Percentiles rank a stretch among this genome's conserved stretches.
Evolutionary conservation across 495 filamentous ascomycete species (phyloP).

Genomic region (Penicillium canescens): DNA sequence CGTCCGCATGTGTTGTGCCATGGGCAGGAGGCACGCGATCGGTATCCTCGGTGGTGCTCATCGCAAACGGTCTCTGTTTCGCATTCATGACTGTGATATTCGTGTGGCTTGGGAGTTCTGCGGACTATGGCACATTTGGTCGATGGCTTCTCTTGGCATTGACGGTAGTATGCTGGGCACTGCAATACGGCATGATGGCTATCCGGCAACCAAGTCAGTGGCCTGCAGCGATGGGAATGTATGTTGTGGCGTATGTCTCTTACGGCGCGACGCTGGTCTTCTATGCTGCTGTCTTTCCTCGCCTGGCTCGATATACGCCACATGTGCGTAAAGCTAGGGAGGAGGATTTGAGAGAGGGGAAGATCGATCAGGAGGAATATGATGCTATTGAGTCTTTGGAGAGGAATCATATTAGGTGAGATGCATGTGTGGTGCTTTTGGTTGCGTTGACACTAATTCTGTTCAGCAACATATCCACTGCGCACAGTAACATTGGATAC

Average conservation of each 20-base stretch:
- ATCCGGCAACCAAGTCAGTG: slow-evolving; percentile 46
- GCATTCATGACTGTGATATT: slow-evolving; percentile 52
- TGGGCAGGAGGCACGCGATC: slow-evolving; percentile 47
- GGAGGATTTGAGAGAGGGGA: slow-evolving; percentile 44
- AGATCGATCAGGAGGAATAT: slow-evolving; percentile 42
- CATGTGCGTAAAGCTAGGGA: slow-evolving; percentile 48
- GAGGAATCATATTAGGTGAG: slow-evolving; percentile 47
- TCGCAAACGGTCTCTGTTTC: slow-evolving; percentile 53
- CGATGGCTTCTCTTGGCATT: slow-evolving; percentile 47
- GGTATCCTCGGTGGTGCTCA: slow-evolving; percentile 46
- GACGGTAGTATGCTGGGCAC: slow-evolving; percentile 49
- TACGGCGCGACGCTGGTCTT: slow-evolving; percentile 52
- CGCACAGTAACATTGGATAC: slow-evolving; percentile 53
- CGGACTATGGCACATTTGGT: slow-evolving; percentile 52
- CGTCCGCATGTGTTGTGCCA: slow-evolving; percentile 45
- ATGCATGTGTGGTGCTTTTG: too few species aligned
- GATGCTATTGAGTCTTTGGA: slow-evolving; percentile 50
- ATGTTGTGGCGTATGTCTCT: slow-evolving; percentile 47
- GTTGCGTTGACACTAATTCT: too few species aligned
- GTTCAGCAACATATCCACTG: slow-evolving; percentile 46
- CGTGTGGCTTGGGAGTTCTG: slow-evolving; percentile 48
- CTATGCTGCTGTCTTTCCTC: slow-evolving; percentile 50
- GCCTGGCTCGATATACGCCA: slow-evolving; percentile 47
- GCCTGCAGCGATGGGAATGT: slow-evolving; percentile 49
- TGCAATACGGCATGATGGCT: slow-evolving; percentile 49